Evolutionary conservation across 164 flowering plant species (phyloP), one percentile per base, ranked within the genome.

Genomic region (Magnolia officinalis): DNA sequence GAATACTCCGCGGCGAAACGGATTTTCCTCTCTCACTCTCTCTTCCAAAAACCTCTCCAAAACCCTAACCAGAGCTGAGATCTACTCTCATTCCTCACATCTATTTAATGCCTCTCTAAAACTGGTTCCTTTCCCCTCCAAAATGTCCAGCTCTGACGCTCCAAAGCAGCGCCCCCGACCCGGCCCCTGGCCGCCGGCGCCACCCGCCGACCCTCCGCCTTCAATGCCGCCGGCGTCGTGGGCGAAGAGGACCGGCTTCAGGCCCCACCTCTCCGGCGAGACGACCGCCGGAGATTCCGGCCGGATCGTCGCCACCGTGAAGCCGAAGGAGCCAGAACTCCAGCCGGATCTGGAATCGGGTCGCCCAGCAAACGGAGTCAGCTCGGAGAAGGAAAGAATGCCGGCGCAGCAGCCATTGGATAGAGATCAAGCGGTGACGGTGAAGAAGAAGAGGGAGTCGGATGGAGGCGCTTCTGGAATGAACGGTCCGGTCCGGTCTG

Each of bases 201-300:
- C 73, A 6, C 78, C 50, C 65, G 45, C 45, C 45, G 45, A 37
- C 45, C 51, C 75, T 18, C 45, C 75, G 37, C 50, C 58, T 16
- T 72, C 77, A 76, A 67, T 82, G 83, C 88, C 88, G 75, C 83
- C 94, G 5, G 71, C 92, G 24, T 86, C 97, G 0, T 93, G 99
- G 99, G 99, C 99, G 2, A 91, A 86, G 83, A 79, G 83, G 52
- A 92, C 98, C 52, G 96, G 97, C 0, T 95, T 95, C 86, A 84
- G 85, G 11, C 89, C 97, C 16, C 91, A 87, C 79, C 88, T 95
- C 79, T 95, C 98, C 29, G 98, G 98, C 1, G 98, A 95, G 87
- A 81, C 94, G 66, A 89, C 85, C 83, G 91, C 87, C 67, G 77
- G 82, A 51, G 86, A 90, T 68, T 92, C 97, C 20, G 96, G 92